Evolutionary conservation across 805 yeast genomes (phyloP).

Genomic region (Sporopachydermia quercuum): DNA sequence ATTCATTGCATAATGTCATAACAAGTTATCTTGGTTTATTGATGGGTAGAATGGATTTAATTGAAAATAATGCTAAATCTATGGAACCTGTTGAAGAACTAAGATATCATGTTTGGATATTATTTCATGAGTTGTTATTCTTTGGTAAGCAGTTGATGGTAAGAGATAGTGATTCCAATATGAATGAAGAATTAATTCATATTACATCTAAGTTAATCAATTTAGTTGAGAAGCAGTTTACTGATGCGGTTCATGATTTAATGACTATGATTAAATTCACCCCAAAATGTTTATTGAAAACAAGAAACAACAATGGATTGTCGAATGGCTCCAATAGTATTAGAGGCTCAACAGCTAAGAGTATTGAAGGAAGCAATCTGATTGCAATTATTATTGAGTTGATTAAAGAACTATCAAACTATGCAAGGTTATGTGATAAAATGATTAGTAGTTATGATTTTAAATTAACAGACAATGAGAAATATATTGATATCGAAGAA

Average conservation of each 20-base stretch:
- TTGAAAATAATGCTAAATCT: background rate
- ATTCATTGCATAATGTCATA: background rate
- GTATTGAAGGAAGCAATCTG: background rate
- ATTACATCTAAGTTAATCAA: background rate
- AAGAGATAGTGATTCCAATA: background rate
- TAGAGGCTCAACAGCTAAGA: background rate
- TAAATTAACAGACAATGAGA: background rate
- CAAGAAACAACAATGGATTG: no score
- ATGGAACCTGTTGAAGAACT: background rate
- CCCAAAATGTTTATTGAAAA: background rate
- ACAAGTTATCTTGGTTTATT: background rate
- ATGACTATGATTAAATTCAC: background rate
- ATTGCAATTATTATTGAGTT: background rate
- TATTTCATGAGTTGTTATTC: background rate
- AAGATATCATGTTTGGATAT: background rate
- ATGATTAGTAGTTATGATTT: background rate
- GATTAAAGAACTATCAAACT: background rate
- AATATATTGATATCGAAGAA: background rate
- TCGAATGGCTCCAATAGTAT: background rate
- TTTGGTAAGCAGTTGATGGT: background rate
- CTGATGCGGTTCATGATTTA: background rate
- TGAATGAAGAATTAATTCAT: background rate
- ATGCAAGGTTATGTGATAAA: background rate
- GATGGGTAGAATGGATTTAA: background rate
- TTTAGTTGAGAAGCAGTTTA: background rate